Evolutionary conservation across 2,329 filamentous ascomycete genomes (phyloP).

Genomic region (Diaporthe nobilis): DNA sequence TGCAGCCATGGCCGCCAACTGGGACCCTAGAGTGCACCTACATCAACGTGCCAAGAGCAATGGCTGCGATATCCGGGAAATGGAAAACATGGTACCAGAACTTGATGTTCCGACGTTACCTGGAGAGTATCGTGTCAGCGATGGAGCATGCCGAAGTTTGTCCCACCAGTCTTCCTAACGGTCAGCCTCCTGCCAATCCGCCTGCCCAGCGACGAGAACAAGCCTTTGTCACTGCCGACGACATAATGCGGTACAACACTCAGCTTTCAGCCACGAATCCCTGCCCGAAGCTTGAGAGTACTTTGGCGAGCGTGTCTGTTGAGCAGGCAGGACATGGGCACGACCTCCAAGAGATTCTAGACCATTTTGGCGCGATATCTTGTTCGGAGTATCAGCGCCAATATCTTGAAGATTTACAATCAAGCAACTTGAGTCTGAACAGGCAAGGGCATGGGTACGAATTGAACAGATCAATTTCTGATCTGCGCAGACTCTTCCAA

Average conservation of each 20-base stretch:
- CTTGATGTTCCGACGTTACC: slow-evolving; percentile 45
- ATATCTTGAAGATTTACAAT: not conserved
- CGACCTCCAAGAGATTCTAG: not conserved
- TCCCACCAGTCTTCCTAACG: not conserved
- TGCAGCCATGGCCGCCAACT: not conserved
- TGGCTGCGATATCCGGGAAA: slow-evolving; percentile 32
- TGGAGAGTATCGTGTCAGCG: slow-evolving; percentile 39
- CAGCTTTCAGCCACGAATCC: not conserved
- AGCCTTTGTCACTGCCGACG: not conserved
- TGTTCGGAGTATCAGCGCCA: not conserved
- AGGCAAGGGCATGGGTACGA: not conserved
- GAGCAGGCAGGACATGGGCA: not conserved
- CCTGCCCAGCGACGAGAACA: not conserved
- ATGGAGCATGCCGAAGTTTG: not conserved
- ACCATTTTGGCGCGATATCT: not conserved
- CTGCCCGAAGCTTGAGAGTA: not conserved
- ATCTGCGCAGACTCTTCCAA: not conserved
- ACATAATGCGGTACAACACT: not conserved
- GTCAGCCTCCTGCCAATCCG: not conserved
- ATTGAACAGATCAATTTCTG: too few species aligned
- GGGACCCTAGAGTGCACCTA: slow-evolving; percentile 33
- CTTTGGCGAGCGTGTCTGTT: not conserved
- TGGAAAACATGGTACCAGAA: slow-evolving; percentile 50
- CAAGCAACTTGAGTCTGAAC: not conserved
- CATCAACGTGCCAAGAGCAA: slow-evolving; percentile 40